Evolutionary conservation across 202 grass and related monocot species (phyloP), one percentile per base, ranked within the genome.

Genomic region (Bolboschoenoplectus hybrid): DNA sequence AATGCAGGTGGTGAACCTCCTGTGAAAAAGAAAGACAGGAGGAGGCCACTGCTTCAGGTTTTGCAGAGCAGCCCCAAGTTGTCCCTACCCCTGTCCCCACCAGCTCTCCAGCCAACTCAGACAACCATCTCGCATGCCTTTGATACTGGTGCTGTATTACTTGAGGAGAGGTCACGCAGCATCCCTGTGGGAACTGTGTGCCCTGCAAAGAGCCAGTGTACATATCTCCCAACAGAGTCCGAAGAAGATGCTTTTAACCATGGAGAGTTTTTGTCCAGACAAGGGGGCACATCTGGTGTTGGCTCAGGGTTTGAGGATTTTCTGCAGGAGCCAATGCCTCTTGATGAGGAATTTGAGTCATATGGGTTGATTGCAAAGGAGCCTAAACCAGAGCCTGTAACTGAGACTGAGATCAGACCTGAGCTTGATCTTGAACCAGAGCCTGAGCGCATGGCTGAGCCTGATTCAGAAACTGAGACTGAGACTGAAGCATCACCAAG

Each of bases 151-250:
- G 46, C 76, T 86, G 68, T 88, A 38, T 79, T 85, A 89, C 65
- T 91, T 35, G 81, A 87, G 34, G 93, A 85, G 69, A 67, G 64
- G 0, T 67, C 51, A 11, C 65, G 14, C 74, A 88, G 86, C 67
- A 83, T 86, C 83, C 62, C 76, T 51, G 81, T 87, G 55, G 86
- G 85, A 87, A 68, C 81, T 58, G 85, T 63, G 38, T 92, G 77
- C 47, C 75, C 36, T 11, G 86, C 90, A 55, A 94, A 88, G 91
- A 94, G 82, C 79, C 91, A 71, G 85, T 89, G 85, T 68, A 40
- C 84, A 69, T 95, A 92, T 82, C 72, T 91, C 61, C 91, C 91
- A 87, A 85, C 87, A 85, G 93, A 92, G 91, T 99, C 86, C 53
- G 88, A 91, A 47, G 82, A 84, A 86, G 91, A 93, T 91, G 88